Base-by-base conservation (phyloP, 805 yeast genomes). In the Clavispora vitiphila region DNA sequence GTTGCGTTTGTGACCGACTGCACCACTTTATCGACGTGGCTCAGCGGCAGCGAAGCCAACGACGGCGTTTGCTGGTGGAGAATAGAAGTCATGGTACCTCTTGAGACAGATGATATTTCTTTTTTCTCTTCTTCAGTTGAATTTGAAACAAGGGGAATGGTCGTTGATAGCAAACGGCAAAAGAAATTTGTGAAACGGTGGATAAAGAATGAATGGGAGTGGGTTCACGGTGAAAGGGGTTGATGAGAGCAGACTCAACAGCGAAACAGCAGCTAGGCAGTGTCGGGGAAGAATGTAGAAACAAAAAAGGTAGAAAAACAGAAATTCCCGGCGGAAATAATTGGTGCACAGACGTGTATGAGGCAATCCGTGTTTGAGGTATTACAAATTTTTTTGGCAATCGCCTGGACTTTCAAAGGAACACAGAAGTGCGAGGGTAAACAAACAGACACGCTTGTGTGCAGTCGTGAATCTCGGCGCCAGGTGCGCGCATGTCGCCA, bases 1-100 rank as follows among this genome's bases (percentile, higher is more conserved):
- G 74, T 65, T 31, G 75, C 75, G 46, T 65, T 65, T 29, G 74
- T 67, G 36, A 69, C 74, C 22, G 69, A 64, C 54, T 70, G 71
- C 19, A 69, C 74, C 21, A 70, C 72, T 50, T 62, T 63, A 48
- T 68, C 72, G 35, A 68, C 57, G 39, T 58, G 50, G 38, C 55
- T 49, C 53, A 44, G 50, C 46, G 46, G 46, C 35, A 46, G 42
- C 35, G 51, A 43, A 12, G 42, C 44, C n/a, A 43, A 38, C n/a
- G 50, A 45, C 16, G 41, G 43, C 20, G 32, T 29, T 16, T 29
- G 32, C 12, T 43, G 49, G 16, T 41, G 48, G 34, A 39, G 41
- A 26, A 50, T 40, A 5, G 53, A 42, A n/a, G 55, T 30, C 55
- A 50, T 50, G 31, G 9, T 29, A n/a, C n/a, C n/a, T n/a, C n/a